Evolutionary conservation across 2,329 filamentous ascomycete genomes (phyloP).

Genomic region (Pyrenophora graminea): DNA sequence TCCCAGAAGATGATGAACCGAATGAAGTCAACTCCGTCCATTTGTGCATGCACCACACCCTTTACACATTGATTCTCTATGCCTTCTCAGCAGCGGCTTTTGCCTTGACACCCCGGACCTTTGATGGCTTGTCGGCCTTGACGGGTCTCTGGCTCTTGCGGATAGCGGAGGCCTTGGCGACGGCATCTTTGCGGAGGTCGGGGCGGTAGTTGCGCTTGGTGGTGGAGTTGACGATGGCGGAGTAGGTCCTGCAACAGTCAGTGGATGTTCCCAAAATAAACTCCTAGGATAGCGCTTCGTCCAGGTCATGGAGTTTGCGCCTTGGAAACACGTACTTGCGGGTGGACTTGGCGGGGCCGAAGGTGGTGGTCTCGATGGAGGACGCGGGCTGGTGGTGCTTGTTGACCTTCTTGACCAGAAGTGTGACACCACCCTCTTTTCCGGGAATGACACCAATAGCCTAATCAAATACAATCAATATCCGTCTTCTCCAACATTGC

Average conservation of each 20-base stretch:
- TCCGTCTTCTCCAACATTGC: not conserved
- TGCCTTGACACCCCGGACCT: conserved; percentile 80
- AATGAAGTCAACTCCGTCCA: conserved; percentile 27
- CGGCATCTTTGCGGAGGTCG: conserved; percentile 63
- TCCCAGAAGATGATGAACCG: conserved; percentile 22
- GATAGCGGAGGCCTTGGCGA: conserved; percentile 86
- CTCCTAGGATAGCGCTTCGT: not conserved
- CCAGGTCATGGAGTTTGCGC: not conserved
- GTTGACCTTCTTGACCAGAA: conserved; percentile 83
- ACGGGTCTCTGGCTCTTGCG: conserved; percentile 75
- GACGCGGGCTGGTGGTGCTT: conserved; percentile 74
- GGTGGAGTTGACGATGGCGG: conserved; percentile 78
- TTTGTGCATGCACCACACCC: conserved; percentile 15
- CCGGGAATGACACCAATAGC: conserved; percentile 78
- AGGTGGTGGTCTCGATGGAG: conserved; percentile 67
- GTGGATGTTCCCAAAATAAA: not conserved
- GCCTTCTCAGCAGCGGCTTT: conserved; percentile 62
- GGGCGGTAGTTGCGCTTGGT: conserved; percentile 81
- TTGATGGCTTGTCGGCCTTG: conserved; percentile 74
- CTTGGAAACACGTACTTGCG: conserved; percentile 69
- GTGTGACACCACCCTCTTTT: conserved; percentile 77
- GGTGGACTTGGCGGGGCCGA: conserved; percentile 72
- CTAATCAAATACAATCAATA: conserved; percentile 50
- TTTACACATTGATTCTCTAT: conserved; percentile 26
- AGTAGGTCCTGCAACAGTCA: conserved; percentile 69